phyloP scores from a whole-genome alignment of 179 eudicot species.

The Gypsophila paniculata region DNA sequence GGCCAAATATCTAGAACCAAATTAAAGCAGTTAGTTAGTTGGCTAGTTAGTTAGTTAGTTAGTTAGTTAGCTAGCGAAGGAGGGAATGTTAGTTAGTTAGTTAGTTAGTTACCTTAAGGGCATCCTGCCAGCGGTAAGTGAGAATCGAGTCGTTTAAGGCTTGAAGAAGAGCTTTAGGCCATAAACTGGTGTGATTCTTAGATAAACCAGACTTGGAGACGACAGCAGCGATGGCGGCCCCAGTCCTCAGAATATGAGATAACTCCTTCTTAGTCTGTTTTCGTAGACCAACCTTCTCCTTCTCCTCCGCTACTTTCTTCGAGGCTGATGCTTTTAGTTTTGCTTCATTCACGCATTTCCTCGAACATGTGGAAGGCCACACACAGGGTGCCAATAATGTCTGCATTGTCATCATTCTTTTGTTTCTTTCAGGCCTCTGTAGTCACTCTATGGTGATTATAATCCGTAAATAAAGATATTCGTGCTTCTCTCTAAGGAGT shows the following conservation, averaged over 20 bases:
- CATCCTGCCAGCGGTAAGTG: conserved; percentile 59
- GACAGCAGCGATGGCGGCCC: conserved; percentile 63
- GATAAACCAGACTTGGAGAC: conserved; percentile 55
- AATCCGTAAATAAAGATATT: too few species aligned
- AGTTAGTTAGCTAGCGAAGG: too few species aligned
- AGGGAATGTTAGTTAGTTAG: too few species aligned
- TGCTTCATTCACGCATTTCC: conserved; percentile 38
- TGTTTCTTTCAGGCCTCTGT: too few species aligned
- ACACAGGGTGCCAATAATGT: conserved; percentile 12
- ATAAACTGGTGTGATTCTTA: conserved; percentile 52
- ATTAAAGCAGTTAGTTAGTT: too few species aligned
- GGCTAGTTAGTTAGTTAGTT: too few species aligned
- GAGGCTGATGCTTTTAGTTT: background rate
- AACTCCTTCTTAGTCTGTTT: conserved; percentile 46
- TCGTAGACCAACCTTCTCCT: background rate
- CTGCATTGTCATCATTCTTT: background rate
- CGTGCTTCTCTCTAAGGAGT: too few species aligned
- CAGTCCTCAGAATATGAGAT: conserved; percentile 70
- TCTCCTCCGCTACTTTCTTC: too few species aligned
- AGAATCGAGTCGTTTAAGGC: conserved; percentile 62
- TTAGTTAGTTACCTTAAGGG: conserved; percentile 50
- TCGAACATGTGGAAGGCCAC: conserved; percentile 42
- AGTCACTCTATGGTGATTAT: too few species aligned
- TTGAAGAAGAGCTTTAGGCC: conserved; percentile 81
- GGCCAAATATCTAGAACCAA: conserved; percentile 56